Percentiles rank a stretch among this genome's conserved stretches.
Conservation (phyloP, 352 stramenopile species). For the Phytopythium litorale region DNA sequence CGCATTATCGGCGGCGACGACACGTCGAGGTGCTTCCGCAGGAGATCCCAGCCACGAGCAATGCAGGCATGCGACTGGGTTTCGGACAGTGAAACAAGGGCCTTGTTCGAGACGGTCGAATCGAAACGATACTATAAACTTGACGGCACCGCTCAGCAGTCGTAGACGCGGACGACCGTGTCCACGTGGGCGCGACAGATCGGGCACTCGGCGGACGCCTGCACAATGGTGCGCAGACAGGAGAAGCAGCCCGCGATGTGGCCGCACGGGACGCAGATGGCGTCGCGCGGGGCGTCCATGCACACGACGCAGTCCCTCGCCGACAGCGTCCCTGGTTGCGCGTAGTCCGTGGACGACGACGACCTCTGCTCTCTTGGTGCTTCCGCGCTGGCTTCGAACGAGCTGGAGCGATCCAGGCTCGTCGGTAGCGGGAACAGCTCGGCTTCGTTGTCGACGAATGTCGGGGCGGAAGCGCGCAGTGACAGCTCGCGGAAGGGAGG, state of each 20-base stretch:
- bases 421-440: slow-evolving; percentile 18
- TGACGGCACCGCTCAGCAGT: slow-evolving; percentile 12
- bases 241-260: slow-evolving; percentile 52
- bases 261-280: slow-evolving; percentile 58
- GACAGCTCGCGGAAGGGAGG: background rate
- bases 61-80: too few species aligned
- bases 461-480: slow-evolving; percentile 17
- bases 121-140: background rate
- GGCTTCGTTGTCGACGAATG: slow-evolving; percentile 20
- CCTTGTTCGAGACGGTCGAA: background rate
- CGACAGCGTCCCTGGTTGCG: background rate
- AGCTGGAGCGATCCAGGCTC: background rate
- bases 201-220: slow-evolving; percentile 28
- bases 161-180: slow-evolving; percentile 40
- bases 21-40: too few species aligned
- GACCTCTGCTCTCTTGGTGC: background rate
- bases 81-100: too few species aligned
- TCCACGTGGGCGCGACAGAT: slow-evolving; percentile 46
- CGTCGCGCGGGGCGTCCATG: slow-evolving; percentile 36
- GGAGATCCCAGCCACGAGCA: too few species aligned
- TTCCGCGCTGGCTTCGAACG: background rate
- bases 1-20: too few species aligned
- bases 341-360: background rate
- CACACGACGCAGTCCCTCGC: slow-evolving; percentile 44
- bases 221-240: slow-evolving; percentile 36